Percentiles rank a stretch among this genome's conserved stretches.
Conservation (phyloP, 192 early-diverging fungal genomes). For the Podila minutissima region DNA sequence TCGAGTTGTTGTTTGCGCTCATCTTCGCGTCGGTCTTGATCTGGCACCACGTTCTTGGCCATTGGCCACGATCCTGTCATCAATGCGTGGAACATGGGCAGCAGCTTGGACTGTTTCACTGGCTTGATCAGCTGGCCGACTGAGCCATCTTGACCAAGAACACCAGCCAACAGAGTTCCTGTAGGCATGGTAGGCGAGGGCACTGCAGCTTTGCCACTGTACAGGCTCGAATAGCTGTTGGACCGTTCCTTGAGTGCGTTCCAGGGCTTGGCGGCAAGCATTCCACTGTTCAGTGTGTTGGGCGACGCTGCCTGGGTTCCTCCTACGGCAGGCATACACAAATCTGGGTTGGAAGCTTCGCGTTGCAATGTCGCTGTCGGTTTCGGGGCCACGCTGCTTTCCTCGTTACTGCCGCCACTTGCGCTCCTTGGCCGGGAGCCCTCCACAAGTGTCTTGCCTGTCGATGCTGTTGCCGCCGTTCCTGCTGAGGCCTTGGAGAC, state of each 20-base stretch:
- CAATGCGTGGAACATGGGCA: conserved; percentile 45
- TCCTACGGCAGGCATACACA: background rate
- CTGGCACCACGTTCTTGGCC: conserved; percentile 14
- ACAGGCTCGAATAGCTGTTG: background rate
- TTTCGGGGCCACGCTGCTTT: background rate
- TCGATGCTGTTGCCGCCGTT: background rate
- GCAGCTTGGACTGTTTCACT: conserved; percentile 43
- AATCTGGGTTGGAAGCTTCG: background rate
- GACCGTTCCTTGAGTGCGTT: conserved; percentile 1
- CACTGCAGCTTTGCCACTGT: background rate
- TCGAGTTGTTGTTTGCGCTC: conserved; percentile 40
- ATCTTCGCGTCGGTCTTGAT: conserved; percentile 19
- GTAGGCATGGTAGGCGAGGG: background rate
- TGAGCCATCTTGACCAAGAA: conserved; percentile 5
- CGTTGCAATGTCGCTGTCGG: background rate
- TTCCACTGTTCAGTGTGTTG: conserved; percentile 47
- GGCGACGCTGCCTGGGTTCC: conserved; percentile 1
- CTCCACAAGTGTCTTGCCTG: background rate
- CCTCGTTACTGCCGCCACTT: background rate
- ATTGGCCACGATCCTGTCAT: conserved; percentile 49
- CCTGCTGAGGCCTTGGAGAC: background rate
- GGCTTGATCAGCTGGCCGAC: conserved; percentile 46
- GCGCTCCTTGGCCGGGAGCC: background rate
- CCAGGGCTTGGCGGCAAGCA: conserved; percentile 29
- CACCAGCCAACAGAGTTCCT: background rate